Base-by-base conservation (phyloP, 306 rosid genomes). In the Trifolium subterraneum region DNA sequence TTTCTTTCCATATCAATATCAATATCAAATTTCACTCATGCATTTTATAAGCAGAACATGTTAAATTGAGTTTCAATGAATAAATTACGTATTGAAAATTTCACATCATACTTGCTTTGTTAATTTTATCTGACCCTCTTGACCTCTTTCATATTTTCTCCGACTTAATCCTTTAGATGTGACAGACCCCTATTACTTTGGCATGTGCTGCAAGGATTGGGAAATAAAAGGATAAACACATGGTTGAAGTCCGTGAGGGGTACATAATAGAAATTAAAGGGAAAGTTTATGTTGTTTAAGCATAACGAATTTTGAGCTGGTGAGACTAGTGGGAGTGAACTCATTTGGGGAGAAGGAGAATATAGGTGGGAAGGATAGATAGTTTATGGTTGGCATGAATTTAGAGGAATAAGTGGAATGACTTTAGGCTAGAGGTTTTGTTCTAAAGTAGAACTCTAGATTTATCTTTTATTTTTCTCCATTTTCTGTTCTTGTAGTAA, bases 401-500 rank as follows among this genome's bases (percentile, higher is more conserved):
- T 67, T 16, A 67, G 80, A 65, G 55, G 74, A 42, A 70, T 15
- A 52, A 12, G 64, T 42, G 19, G 44, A 60, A 73, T 27, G 33
- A 41, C 22, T 66, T 75, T 55, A 41, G 58, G 73, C 47, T 44
- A 42, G 80, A 56, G 74, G 74, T 29, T 68, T 39, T 13, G 62
- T 76, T 27, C 50, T 18, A 58, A 8, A 19, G 14, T 16, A 13
- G 51, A 44, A 59, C 39, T 65, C 51, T 67, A 41, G 19, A 52
- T 19, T 42, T 58, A 47, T 58, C 10, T 19, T 20, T 20, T 68
- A 13, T 55, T 41, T 41, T 75, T 67, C 36, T 68, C 19, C 39
- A 68, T 68, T 68, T 45, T 44, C 52, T 13, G 20, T 68, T 56
- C 39, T 14, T 68, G 33, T 29, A 29, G 31, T 3, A 55, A 56